These are phyloP conservation scores for Clarireedia sp. DNA, from an alignment of 2,329 filamentous ascomycete species.

Conservation along the genomic window DNA sequence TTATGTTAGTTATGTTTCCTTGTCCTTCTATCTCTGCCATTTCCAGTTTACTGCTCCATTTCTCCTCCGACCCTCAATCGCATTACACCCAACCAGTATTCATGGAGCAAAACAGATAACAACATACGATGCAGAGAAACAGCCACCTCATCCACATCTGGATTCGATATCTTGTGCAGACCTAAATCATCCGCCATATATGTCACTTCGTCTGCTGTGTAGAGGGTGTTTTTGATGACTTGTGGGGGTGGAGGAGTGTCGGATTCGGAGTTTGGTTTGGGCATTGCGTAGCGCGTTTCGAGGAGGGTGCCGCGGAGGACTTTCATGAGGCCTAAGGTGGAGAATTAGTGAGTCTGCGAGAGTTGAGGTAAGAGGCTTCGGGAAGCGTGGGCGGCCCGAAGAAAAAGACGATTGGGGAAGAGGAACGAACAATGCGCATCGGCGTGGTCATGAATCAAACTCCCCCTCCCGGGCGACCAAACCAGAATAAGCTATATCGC, in stretches of 20 bases:
- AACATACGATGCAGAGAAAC: slow-evolving; percentile 73
- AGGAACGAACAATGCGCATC: slow-evolving; percentile 64
- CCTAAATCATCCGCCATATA: slow-evolving; percentile 92
- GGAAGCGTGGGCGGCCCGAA: neutral
- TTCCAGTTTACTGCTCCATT: neutral
- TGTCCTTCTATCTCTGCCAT: neutral
- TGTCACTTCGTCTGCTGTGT: slow-evolving; percentile 65
- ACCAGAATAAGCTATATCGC: slow-evolving; percentile 73
- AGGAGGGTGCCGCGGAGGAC: slow-evolving; percentile 66
- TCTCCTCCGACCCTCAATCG: too few species aligned
- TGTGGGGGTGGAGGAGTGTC: slow-evolving; percentile 43
- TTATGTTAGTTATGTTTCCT: neutral
- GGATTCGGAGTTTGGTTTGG: slow-evolving; percentile 48
- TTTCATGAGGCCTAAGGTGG: slow-evolving; percentile 60
- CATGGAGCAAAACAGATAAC: slow-evolving; percentile 22
- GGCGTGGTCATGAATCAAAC: slow-evolving; percentile 79
- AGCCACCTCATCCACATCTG: slow-evolving; percentile 61
- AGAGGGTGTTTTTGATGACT: slow-evolving; percentile 59
- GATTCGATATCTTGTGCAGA: slow-evolving; percentile 75
- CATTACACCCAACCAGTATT: too few species aligned
- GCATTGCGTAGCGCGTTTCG: slow-evolving; percentile 50
- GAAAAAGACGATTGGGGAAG: neutral
- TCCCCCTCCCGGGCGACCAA: slow-evolving; percentile 77
- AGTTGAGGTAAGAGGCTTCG: too few species aligned
- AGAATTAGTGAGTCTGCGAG: too few species aligned